Conservation (phyloP, 495 filamentous ascomycete species). For the Penicillium maclennaniae region DNA sequence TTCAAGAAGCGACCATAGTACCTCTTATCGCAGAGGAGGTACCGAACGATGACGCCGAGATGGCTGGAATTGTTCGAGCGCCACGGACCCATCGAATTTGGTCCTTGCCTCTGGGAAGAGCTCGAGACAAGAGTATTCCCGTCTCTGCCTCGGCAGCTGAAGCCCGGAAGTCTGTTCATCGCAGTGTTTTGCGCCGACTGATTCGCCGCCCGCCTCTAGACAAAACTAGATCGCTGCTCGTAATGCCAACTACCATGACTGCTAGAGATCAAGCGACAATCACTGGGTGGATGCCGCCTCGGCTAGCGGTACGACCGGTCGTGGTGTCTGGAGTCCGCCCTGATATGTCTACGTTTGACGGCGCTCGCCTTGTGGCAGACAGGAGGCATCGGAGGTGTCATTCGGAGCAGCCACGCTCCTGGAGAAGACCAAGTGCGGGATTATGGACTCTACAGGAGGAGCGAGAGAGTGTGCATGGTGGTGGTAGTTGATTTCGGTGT, state of each 20-base stretch:
- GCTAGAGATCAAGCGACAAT: slow-evolving; percentile 19
- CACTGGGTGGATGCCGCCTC: slow-evolving; percentile 25
- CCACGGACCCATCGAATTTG: slow-evolving; percentile 22
- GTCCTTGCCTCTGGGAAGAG: slow-evolving; percentile 12
- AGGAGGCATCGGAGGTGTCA: slow-evolving; percentile 39
- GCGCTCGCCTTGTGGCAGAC: slow-evolving; percentile 14
- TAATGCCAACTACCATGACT: slow-evolving; percentile 27
- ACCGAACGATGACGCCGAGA: slow-evolving; percentile 23
- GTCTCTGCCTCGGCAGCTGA: slow-evolving; percentile 14
- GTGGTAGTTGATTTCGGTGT: not conserved
- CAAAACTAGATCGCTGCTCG: slow-evolving; percentile 34
- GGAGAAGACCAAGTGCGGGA: slow-evolving; percentile 37
- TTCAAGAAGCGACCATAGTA: slow-evolving; percentile 17
- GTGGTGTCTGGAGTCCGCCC: slow-evolving; percentile 1
- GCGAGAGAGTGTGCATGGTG: not conserved
- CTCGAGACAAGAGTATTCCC: slow-evolving; percentile 5
- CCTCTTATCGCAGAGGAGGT: slow-evolving; percentile 25
- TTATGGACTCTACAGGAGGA: slow-evolving; percentile 40
- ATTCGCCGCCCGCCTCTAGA: slow-evolving; percentile 35
- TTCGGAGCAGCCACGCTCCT: slow-evolving; percentile 42
- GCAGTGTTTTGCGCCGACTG: slow-evolving; percentile 27
- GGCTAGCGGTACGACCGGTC: slow-evolving; percentile 9
- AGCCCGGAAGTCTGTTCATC: slow-evolving; percentile 16
- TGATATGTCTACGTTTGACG: not conserved
- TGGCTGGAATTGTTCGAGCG: slow-evolving; percentile 32